Base-by-base conservation (phyloP, 2,329 filamentous ascomycete species). In the Chrysoporthe cubensis region DNA sequence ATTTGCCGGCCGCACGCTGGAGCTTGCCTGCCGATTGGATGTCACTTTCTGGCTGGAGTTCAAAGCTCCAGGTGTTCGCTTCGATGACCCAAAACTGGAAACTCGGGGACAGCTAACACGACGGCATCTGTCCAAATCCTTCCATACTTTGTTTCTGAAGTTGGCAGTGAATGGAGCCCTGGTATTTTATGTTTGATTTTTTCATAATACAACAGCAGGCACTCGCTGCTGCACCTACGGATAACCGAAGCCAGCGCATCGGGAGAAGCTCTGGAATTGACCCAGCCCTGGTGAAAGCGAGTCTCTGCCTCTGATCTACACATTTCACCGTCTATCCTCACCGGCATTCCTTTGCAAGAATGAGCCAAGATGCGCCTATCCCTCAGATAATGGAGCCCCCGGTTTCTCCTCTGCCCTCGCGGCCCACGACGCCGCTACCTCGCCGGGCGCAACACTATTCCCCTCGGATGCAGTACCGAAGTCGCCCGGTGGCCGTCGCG, bases 401-500 rank as follows among this genome's bases (percentile, higher is more conserved):
- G n/a, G 32, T 66, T 32, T 69, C 67, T 8, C 66, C 71, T 57
- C 71, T 72, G 60, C 67, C 70, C 18, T 72, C 75, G 60, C 71
- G 71, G 54, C 75, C 73, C 60, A 73, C 71, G 48, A 76, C 74
- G 26, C 71, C 73, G 34, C 68, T 73, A 42, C 69, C 73, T 43
- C 73, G 76, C 59, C 73, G 75, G 48, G 65, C 67, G 57, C 71
- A 68, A 40, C 63, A 71, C 46, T 65, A 74, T 62, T 71, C 78
- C 7, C 76, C 83, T 79, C 70, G 85, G 71, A 87, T 87, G 81
- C 84, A 87, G 72, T 88, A 88, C 74, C 82, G 86, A 74, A 88
- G 83, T 74, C 84, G 86, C 21, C 86, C 86, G 7, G 85, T 94
- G 43, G 88, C 92, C 44, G 93, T 97, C 71, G 93, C 94, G 56